Evolutionary conservation across 2,329 filamentous ascomycete species (phyloP), one percentile per base, ranked within the genome.

Genomic region (Penicillium crustosum): DNA sequence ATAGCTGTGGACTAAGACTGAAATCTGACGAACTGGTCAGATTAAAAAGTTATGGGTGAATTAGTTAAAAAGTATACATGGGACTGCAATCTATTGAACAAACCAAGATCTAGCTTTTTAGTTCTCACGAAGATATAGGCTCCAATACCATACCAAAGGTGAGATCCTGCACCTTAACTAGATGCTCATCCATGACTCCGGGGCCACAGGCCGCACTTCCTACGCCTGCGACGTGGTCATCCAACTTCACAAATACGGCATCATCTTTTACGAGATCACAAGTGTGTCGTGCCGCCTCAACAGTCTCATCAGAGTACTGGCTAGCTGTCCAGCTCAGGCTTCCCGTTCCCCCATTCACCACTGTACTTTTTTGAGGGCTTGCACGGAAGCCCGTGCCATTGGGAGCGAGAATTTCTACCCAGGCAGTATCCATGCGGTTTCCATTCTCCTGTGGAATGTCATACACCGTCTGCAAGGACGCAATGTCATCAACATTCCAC

Each of bases 371-470:
- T 15, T 13, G 42, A 1, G 55, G 43, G n/a, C 47, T 48, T 36
- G 55, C 55, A 12, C 55, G 55, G 55, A 57, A 57, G n/a, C 55
- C 55, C 10, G 43, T 57, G 13, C 55, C 55, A 49, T 57, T 49
- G 2, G 36, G 9, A 17, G 49, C 15, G 31, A 35, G n/a, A 35
- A 68, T 23, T 27, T 61, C 31, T 17, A 68, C 21, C 66, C 66
- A 70, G 10, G 59, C 39, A 4, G 66, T 68, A 0, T 66, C 65
- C 25, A 58, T 59, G 0, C 66, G 59, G 27, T 70, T 68, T 17
- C 68, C 68, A 23, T 62, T 63, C 43, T 69, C 68, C 41, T 70
- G 66, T 0, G 68, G 68, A 4, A 66, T 63, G 31, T 70, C 68
- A n/a, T 70, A 70, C 1, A 61, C 55, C 0, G 66, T 69, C 10